Evolutionary conservation across 805 yeast species (phyloP), one percentile per base, ranked within the genome.

Genomic region (Diddensiella santjacobensis): DNA sequence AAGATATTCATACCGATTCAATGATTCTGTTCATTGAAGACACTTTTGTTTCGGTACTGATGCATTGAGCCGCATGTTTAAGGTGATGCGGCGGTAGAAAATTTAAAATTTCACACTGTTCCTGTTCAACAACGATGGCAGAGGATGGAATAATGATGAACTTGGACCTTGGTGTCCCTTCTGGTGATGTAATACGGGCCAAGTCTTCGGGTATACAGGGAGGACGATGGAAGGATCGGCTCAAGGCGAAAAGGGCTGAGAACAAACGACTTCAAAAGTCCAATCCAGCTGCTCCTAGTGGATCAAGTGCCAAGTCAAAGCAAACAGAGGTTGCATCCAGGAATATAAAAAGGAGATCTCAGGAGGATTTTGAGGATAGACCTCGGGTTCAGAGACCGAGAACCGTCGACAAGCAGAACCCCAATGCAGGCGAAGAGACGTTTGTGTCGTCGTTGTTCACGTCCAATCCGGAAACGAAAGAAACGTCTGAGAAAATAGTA

Each of bases 391-490:
- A 26, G 13, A 26, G 31, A 26, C 31, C 31, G 31, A 26, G 31
- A 13, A n/a, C n/a, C n/a, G 11, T 10, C 8, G 31, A 26, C 11
- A 4, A 8, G 8, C 44, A 45, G 20, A 35, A 37, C 11, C 18
- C 42, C 23, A 45, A 44, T 15, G 43, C 18, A 76, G 58, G 47
- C 61, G 72, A 33, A 71, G 75, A 77, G 54, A 80, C 91, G 5
- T 81, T 82, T 57, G 88, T 91, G 2, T 87, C 97, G 0, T 91
- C 97, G 1, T 69, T 91, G 45, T 91, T 91, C 72, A 77, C 90
- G 0, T 78, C 84, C 1, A 80, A 83, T 53, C 79, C 83, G 4
- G 83, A 75, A 40, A 70, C 64, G 6, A 63, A 69, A 6, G 70
- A 63, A 1, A 67, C 71, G 20, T 82, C 75, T 42, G 70, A 64